Percentiles rank a stretch among this genome's conserved stretches.
Conservation (phyloP, 176 grass and related monocot species). For the Avena atlantica region DNA sequence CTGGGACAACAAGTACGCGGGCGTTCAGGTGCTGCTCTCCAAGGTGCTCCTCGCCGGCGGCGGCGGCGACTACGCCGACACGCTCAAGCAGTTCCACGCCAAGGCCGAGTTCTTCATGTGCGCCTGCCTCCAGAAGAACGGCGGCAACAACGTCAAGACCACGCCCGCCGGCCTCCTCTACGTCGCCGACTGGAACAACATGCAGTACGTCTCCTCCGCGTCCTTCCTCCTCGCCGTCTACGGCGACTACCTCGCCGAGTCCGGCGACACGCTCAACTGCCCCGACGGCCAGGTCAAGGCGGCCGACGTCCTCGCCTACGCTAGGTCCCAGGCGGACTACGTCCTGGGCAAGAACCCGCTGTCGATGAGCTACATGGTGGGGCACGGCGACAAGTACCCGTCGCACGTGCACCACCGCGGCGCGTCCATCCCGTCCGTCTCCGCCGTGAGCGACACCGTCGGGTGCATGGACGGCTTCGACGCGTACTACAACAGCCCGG, state of each 20-base stretch:
- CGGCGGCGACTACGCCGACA: constrained; percentile 30
- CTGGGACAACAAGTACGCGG: constrained; percentile 98
- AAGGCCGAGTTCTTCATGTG: constrained; percentile 99
- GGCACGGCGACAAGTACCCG: constrained; percentile 63
- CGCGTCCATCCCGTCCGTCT: constrained; percentile 76
- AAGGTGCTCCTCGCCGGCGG: constrained; percentile 64
- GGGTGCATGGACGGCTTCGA: constrained; percentile 89
- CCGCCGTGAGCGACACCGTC: constrained; percentile 36
- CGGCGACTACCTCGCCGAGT: constrained; percentile 63
- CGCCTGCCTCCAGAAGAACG: constrained; percentile 90
- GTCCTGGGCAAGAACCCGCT: constrained; percentile 83
- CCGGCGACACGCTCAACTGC: constrained; percentile 57
- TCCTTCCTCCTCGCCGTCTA: constrained; percentile 83
- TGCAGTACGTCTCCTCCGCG: constrained; percentile 83
- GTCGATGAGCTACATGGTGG: constrained; percentile 89
- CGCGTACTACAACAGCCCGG: constrained; percentile 68
- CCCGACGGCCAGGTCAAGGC: constrained; percentile 72
- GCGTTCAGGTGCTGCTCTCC: constrained; percentile 81
- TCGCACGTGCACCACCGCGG: constrained; percentile 87
- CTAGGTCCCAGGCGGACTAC: constrained; percentile 80
- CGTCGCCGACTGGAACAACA: constrained; percentile 86
- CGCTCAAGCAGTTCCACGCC: constrained; percentile 79
- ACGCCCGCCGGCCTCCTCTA: constrained; percentile 79
- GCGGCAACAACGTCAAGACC: constrained; percentile 62
- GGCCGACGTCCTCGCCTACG: constrained; percentile 58